Percentiles rank a stretch among this genome's conserved stretches.
These are phyloP conservation scores for Globisporangium mamillatum DNA, from an alignment of 352 stramenopile genomes.

Conservation along the genomic window DNA sequence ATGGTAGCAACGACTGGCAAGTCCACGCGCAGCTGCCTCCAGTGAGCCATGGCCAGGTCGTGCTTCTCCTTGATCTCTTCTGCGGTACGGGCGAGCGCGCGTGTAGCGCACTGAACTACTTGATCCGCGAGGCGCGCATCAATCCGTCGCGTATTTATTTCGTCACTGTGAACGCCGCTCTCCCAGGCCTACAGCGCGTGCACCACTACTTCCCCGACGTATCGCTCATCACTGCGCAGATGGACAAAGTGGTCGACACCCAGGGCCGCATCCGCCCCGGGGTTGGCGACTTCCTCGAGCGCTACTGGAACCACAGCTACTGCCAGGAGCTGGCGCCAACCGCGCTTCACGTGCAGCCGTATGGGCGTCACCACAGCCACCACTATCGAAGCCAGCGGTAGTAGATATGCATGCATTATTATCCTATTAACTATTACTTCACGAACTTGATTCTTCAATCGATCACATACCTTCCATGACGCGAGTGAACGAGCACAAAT, in stretches of 20 bases:
- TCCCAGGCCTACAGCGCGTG: constrained; percentile 39
- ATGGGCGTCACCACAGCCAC: background rate
- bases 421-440: background rate
- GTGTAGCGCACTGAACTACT: constrained; percentile 36
- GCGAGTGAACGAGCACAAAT: background rate
- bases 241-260: constrained; percentile 42
- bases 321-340: background rate
- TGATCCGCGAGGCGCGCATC: constrained; percentile 30
- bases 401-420: background rate
- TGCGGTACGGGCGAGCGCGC: constrained; percentile 45
- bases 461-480: background rate
- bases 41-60: constrained; percentile 22
- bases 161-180: constrained; percentile 42
- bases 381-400: constrained; percentile 9
- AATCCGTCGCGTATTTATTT: constrained; percentile 48
- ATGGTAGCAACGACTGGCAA: constrained; percentile 9
- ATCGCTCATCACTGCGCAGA: constrained; percentile 37
- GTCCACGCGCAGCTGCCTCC: constrained; percentile 30
- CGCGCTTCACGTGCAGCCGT: background rate
- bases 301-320: constrained; percentile 34
- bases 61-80: constrained; percentile 41
- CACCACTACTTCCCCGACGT: constrained; percentile 46
- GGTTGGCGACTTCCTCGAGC: constrained; percentile 35
- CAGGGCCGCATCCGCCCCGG: constrained; percentile 34
- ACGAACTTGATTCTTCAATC: background rate